Evolutionary conservation across 305 asterid genomes (phyloP).

Genomic region (Euphrasia arctica): DNA sequence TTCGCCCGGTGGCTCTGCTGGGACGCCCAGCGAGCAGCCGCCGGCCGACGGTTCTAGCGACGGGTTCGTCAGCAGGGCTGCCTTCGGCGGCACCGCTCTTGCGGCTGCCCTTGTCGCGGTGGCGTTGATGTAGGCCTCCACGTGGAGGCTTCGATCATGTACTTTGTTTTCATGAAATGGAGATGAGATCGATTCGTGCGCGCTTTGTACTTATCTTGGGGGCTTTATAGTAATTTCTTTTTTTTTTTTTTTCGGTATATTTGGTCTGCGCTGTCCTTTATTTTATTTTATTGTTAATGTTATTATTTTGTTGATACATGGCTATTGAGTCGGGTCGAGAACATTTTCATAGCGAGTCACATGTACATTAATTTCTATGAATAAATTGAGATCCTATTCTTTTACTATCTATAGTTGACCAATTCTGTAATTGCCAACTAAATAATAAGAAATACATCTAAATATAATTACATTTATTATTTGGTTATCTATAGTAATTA

Average conservation of each 20-base stretch:
- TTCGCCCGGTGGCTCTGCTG: conserved; percentile 27
- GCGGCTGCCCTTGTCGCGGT: conserved; percentile 45
- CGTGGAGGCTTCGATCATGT: conserved; percentile 29
- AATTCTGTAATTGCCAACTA: background rate
- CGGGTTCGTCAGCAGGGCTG: conserved; percentile 39
- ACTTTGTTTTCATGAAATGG: conserved; percentile 8
- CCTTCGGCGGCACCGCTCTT: conserved; percentile 48
- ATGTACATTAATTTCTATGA: conserved; percentile 25
- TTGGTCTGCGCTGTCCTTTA: background rate
- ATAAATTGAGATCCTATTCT: conserved; percentile 22
- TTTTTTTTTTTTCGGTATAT: conserved; percentile 5
- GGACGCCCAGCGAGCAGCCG: conserved; percentile 32
- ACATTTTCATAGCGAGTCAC: conserved; percentile 4
- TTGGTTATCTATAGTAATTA: too few relatives aligned
- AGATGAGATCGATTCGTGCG: conserved; percentile 24
- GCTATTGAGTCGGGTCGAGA: too few relatives aligned
- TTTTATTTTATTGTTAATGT: conserved; percentile 16
- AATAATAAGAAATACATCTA: too few relatives aligned
- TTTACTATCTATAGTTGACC: background rate
- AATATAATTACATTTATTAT: too few relatives aligned
- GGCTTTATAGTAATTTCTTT: conserved; percentile 21
- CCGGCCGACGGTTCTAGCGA: conserved; percentile 37
- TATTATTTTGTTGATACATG: conserved; percentile 13
- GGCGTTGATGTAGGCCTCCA: conserved; percentile 43
- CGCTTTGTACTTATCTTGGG: conserved; percentile 23